Base-by-base conservation (phyloP, 176 grass and related monocot genomes). In the Eragrostis nindensis region DNA sequence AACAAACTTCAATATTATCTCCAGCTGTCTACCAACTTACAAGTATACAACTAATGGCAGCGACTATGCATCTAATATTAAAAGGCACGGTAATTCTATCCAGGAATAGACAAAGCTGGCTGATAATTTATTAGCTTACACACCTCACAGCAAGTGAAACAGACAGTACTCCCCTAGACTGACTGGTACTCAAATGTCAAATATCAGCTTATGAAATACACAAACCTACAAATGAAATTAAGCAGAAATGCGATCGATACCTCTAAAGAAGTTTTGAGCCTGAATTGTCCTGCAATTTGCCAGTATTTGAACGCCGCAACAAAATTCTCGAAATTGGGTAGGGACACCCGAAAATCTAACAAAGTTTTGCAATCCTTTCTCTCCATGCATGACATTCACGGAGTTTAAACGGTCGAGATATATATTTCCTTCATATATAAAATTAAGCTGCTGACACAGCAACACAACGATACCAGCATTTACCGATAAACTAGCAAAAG, bases 371-470 rank as follows among this genome's bases (percentile, higher is more conserved):
- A 89, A 80, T n/a, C 95, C 95, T 66, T 46, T 89, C 83, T 93
- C 81, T 70, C 83, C 71, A 66, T 87, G 91, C 3, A 86, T 77
- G 42, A 21, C 39, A 86, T 89, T 93, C 14, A 40, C 41, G 44
- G 88, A 89, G 65, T 45, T 93, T 87, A 98, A 66, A 62, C 57
- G 88, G 66, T 75, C 91, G 48, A 98, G 80, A 73, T 93, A 98
- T 53, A 90, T 95, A 78, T 90, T 92, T 74, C 96, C 96, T 57
- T 93, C 78, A 21, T 98, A 98, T 79, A 98, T 91, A 46, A 82
- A 98, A 81, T 84, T 91, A 73, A 98, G 86, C 85, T 98, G 96
- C 74, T 98, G 96, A 78, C 86, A 98, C 78, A 98, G 68, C 29
- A 98, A 87, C 19, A 93, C 86, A 61, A 70, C 62, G 39, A 98